A percentile compares a stretch with the other conserved stretches of the same genome.
Conservation (phyloP, 352 stramenopile species). For the Globisporangium viniferum region DNA sequence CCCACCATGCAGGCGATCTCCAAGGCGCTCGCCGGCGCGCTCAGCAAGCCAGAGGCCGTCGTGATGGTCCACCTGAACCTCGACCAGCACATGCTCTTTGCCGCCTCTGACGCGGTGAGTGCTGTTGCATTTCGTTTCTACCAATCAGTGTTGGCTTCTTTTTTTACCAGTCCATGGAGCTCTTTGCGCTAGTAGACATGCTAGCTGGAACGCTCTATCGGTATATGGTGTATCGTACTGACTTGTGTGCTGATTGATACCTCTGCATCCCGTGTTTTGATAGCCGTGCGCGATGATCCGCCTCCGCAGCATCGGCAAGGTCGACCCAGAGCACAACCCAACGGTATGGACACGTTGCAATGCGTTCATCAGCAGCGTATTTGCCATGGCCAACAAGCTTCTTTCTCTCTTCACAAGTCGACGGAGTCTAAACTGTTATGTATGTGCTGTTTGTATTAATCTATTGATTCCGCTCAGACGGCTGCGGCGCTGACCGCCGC, state of each 20-base stretch:
- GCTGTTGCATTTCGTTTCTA: background rate
- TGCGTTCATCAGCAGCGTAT: background rate
- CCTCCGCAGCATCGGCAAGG: conserved; percentile 48
- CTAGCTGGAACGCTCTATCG: background rate
- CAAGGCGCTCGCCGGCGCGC: conserved; percentile 30
- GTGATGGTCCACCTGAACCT: conserved; percentile 59
- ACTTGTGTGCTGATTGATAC: background rate
- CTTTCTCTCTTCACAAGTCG: background rate
- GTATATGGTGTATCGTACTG: background rate
- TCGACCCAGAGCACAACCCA: conserved; percentile 45
- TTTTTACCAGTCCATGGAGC: background rate
- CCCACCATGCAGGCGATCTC: conserved; percentile 39
- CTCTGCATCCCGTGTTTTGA: conserved; percentile 4
- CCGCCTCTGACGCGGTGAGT: conserved; percentile 42
- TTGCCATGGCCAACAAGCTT: background rate
- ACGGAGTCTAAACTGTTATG: background rate
- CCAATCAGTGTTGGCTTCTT: background rate
- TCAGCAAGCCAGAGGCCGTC: conserved; percentile 50
- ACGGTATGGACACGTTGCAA: conserved; percentile 24
- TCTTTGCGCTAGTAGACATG: background rate
- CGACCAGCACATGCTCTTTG: conserved; percentile 53
- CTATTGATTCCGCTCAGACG: conserved; percentile 22
- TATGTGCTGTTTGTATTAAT: background rate
- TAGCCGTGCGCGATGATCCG: conserved; percentile 60
- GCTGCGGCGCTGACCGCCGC: conserved; percentile 35